Base-by-base conservation (phyloP, 2,329 filamentous ascomycete genomes). In the Zopfia rhizophila region DNA sequence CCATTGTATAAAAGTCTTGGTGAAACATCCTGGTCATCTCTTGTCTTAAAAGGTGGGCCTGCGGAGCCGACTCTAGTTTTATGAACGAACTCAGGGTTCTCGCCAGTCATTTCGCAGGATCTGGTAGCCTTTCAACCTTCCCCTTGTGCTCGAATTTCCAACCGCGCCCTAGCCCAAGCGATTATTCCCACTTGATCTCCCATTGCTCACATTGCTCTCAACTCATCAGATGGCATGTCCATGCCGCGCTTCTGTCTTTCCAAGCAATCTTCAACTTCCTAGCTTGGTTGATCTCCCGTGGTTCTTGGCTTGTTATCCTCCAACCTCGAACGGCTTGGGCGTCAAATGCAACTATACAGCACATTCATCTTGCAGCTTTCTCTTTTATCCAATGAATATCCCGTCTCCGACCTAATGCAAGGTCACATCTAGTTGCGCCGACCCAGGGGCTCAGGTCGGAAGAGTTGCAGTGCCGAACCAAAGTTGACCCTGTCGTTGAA, bases 231-330 rank as follows among this genome's bases (percentile, higher is more conserved):
- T 47, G 61, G 38, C 48, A 53, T 52, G 49, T 48, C 45, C 63
- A 66, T 55, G 51, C 51, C 49, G 19, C 38, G 18, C 38, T 21
- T 29, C 12, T 42, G 30, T 42, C 19, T 22, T 19, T 7, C 18
- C 45, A 36, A 53, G 33, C 41, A 31, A 18, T 37, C 36, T 18
- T 43, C 35, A 60, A 51, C 53, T 68, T 57, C 60, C 58, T 53
- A 51, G 57, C 56, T 60, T 35, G 63, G 63, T 32, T 51, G 54
- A 54, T 59, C 50, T 59, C 39, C 63, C 60, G 60, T 37, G 17
- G 32, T 21, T 28, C 47, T 53, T 36, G 48, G 52, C 31, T 28
- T 37, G 35, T 36, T 42, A 29, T 35, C 42, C 22, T 27, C 47
- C 43, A 31, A 39, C 32, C 35, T 31, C 31, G 13, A 38, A 45